Evolutionary conservation across 495 filamentous ascomycete species (phyloP), one percentile per base, ranked within the genome.

Genomic region (Trichocladium antarcticum): DNA sequence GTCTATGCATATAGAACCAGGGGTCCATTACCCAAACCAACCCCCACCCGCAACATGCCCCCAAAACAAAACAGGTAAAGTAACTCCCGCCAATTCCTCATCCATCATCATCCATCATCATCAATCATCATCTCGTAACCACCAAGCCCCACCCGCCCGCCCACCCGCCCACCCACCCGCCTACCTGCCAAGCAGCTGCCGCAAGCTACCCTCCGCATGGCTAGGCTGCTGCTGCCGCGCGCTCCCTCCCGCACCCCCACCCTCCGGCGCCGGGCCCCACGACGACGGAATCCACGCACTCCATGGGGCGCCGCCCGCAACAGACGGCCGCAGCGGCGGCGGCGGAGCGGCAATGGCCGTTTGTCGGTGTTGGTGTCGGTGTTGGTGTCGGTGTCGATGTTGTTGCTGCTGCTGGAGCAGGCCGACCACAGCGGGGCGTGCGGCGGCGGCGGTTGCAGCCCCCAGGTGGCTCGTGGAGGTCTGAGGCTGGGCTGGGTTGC

Each of bases 401-500:
- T n/a, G 14, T 41, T 19, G 17, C 16, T 19, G 22, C 15, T 20
- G 10, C 12, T 17, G 34, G 8, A 4, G 32, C n/a, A 8, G 3
- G 21, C 21, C 27, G 14, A 3, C 3, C 16, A n/a, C 3, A 27
- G 24, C 3, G 24, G 4, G 24, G 24, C 3, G 5, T 14, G 31
- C 3, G 5, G 12, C 5, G 31, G 9, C 10, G 34, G 40, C 55
- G 14, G 68, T 67, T 16, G 59, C 57, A 22, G 69, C 64, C 19
- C 65, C 66, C 0, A 71, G 55, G 20, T 69, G 59, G 31, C 56
- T 68, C 15, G 38, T 57, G 5, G 67, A 73, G 1, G 70, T 73
- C 47, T 72, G 65, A 12, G 73, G 72, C n/a, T 60, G 56, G n/a
- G 70, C 71, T 1, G 70, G 70, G 22, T 72, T 64, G 54, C 73